phyloP scores from a whole-genome alignment of 2,329 filamentous ascomycete species.

The Daldinia sp. region DNA sequence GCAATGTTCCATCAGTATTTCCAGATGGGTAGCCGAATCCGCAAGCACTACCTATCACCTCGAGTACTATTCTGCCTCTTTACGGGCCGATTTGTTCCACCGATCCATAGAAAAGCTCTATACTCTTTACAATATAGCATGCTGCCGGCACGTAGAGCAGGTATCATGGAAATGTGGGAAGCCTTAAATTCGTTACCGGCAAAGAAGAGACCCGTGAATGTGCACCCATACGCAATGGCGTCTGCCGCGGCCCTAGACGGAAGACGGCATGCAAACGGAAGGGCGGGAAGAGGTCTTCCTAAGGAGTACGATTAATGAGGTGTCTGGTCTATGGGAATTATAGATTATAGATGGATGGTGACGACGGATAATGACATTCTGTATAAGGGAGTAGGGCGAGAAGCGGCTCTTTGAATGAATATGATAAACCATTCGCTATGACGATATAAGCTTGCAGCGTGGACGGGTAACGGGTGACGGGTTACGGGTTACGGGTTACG shows the following conservation, averaged over 20 bases:
- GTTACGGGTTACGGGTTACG: no score
- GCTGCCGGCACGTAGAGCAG: conserved; percentile 82
- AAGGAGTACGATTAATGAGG: conserved; percentile 4
- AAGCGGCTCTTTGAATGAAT: conserved; percentile 1
- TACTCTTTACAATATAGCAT: conserved; percentile 99
- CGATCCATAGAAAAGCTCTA: conserved; percentile 91
- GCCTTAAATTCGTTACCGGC: conserved; percentile 64
- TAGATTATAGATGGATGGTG: conserved; percentile 16
- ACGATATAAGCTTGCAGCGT: not conserved
- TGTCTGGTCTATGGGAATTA: conserved; percentile 8
- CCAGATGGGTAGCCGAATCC: conserved; percentile 88
- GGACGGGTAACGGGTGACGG: no score
- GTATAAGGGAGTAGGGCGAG: conserved; percentile 19
- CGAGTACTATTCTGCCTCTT: conserved; percentile 86
- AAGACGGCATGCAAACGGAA: conserved; percentile 42
- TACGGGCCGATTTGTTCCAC: conserved; percentile 91
- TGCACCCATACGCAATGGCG: conserved; percentile 39
- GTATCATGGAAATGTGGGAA: conserved; percentile 86
- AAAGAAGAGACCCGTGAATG: conserved; percentile 53
- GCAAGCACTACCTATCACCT: conserved; percentile 93
- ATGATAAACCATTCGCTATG: conserved; percentile 1
- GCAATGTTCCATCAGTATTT: conserved; percentile 98
- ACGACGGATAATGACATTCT: conserved; percentile 27
- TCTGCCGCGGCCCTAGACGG: conserved; percentile 34
- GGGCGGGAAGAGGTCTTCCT: conserved; percentile 31